Percentiles rank a stretch among this genome's conserved stretches.
Evolutionary conservation across 192 early-diverging fungal genomes (phyloP).

Genomic region (Endogone sp.): DNA sequence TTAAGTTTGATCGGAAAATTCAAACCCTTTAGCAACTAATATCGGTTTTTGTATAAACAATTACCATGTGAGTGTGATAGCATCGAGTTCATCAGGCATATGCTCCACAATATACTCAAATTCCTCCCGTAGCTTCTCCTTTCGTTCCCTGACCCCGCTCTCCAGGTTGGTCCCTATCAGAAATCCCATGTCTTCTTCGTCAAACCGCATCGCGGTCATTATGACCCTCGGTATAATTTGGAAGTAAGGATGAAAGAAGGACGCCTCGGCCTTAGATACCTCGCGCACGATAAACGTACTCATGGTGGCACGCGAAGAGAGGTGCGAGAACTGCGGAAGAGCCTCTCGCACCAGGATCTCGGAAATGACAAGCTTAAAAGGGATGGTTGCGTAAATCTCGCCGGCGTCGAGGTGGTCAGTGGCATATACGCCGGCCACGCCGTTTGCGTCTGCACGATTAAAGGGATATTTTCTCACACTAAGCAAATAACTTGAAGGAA

Average conservation of each 20-base stretch:
- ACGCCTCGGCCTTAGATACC: slow-evolving; percentile 23
- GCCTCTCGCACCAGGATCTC: slow-evolving; percentile 35
- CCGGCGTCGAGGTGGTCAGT: slow-evolving; percentile 26
- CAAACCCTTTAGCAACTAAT: background rate
- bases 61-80: slow-evolving; percentile 31
- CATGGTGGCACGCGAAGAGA: slow-evolving; percentile 39
- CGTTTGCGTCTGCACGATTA: slow-evolving; percentile 18
- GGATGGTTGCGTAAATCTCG: slow-evolving; percentile 48
- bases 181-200: slow-evolving; percentile 36
- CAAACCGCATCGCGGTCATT: slow-evolving; percentile 52
- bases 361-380: slow-evolving; percentile 44
- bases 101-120: slow-evolving; percentile 25
- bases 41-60: background rate
- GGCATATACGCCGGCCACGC: slow-evolving; percentile 46
- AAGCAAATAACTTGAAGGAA: too few species aligned
- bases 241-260: slow-evolving; percentile 61
- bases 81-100: slow-evolving; percentile 17
- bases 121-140: slow-evolving; percentile 20
- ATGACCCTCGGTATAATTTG: slow-evolving; percentile 49
- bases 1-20: background rate
- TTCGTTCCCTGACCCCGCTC: slow-evolving; percentile 37
- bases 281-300: slow-evolving; percentile 50
- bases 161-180: slow-evolving; percentile 53
- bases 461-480: too few species aligned
- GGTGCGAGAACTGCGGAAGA: slow-evolving; percentile 10